These are phyloP conservation scores for Geranium rotundifolium DNA, from an alignment of 345 rosid species.

Conservation along the genomic window DNA sequence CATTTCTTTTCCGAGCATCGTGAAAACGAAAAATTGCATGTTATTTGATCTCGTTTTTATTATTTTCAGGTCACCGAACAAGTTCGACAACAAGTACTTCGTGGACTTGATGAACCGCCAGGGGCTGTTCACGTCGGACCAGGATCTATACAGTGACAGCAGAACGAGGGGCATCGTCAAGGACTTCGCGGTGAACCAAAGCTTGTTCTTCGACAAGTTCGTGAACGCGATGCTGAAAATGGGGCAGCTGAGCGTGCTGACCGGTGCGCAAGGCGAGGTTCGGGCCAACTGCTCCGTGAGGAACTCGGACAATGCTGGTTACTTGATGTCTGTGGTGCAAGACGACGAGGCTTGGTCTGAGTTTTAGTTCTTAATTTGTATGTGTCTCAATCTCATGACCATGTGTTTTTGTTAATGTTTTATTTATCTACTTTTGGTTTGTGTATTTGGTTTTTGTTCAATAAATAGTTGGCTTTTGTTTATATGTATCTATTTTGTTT, in stretches of 20 bases:
- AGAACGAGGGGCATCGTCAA: constrained; percentile 50
- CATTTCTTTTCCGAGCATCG: too few relatives aligned
- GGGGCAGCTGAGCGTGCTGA: constrained; percentile 55
- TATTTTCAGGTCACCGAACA: constrained; percentile 34
- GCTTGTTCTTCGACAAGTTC: constrained; percentile 58
- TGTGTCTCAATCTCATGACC: not conserved
- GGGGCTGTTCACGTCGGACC: constrained; percentile 82
- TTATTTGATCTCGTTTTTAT: too few relatives aligned
- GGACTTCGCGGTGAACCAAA: constrained; percentile 45
- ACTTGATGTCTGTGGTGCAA: constrained; percentile 36
- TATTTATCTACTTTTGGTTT: too few relatives aligned
- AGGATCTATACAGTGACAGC: constrained; percentile 50
- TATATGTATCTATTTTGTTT: too few relatives aligned
- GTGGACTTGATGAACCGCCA: constrained; percentile 70
- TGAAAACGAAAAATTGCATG: too few relatives aligned
- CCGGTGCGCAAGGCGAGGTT: constrained; percentile 60
- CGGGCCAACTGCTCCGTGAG: constrained; percentile 59
- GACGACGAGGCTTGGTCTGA: constrained; percentile 10
- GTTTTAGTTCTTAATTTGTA: too few relatives aligned
- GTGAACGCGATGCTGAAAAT: constrained; percentile 51
- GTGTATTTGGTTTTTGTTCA: too few relatives aligned
- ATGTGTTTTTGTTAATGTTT: too few relatives aligned
- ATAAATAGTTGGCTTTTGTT: too few relatives aligned
- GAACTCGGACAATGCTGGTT: constrained; percentile 27
- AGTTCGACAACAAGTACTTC: constrained; percentile 75